A percentile compares a stretch with the other conserved stretches of the same genome.
Evolutionary conservation across 73 alveolate species (phyloP).

Genomic region (Paraurostyla sp.): DNA sequence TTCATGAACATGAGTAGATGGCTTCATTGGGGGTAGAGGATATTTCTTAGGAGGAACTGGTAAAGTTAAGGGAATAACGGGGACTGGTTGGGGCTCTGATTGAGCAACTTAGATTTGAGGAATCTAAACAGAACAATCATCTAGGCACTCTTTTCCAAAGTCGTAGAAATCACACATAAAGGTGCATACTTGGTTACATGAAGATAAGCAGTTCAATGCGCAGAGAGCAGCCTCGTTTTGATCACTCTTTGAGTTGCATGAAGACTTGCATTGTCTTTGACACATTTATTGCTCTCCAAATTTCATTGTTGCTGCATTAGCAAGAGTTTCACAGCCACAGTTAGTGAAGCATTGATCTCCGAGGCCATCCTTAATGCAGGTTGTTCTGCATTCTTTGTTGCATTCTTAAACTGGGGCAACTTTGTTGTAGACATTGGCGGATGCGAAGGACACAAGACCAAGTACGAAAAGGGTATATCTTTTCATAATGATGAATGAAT

Average conservation of each 20-base stretch:
- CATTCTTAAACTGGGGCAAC: neutral
- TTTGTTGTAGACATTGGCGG: neutral
- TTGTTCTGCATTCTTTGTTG: neutral
- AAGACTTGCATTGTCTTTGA: no score
- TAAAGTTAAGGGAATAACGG: no score
- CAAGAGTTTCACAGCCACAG: slow-evolving; percentile 16
- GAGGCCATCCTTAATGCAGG: neutral
- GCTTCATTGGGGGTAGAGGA: no score
- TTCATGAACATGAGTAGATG: no score
- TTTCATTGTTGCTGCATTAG: neutral
- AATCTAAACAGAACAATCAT: no score
- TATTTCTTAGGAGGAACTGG: no score
- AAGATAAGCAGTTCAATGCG: neutral
- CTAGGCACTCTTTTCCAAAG: neutral
- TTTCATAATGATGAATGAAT: no score
- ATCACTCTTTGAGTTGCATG: neutral
- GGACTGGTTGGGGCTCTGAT: no score
- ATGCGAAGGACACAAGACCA: no score
- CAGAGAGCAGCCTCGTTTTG: neutral
- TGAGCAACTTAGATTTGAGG: no score
- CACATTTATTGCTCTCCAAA: slow-evolving; percentile 3
- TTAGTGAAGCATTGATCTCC: neutral
- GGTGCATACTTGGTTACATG: neutral
- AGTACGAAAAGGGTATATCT: no score
- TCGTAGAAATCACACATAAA: slow-evolving; percentile 2